Evolutionary conservation across 1,284 basidiomycete genomes (phyloP).

Genomic region (Gomphus bonarii): DNA sequence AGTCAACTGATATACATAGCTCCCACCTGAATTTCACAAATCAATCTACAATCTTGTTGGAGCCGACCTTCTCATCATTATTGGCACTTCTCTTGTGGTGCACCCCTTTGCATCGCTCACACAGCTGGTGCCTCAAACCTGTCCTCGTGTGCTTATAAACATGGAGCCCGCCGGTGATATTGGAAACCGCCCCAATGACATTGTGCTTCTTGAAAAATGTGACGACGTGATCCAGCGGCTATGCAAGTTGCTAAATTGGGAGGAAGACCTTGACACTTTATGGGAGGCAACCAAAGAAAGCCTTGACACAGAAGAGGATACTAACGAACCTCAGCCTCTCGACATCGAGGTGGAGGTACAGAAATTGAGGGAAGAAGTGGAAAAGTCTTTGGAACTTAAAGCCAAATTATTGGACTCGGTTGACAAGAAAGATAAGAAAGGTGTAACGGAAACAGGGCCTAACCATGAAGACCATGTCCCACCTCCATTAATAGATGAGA

Average conservation of each 20-base stretch:
- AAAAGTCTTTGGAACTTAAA: not conserved
- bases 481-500: not conserved
- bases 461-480: not conserved
- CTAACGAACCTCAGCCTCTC: not conserved
- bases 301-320: not conserved
- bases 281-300: slow-evolving; percentile 40
- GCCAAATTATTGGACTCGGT: not conserved
- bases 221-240: slow-evolving; percentile 53
- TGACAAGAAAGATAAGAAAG: not conserved
- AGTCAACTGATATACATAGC: slow-evolving; percentile 26
- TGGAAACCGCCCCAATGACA: slow-evolving; percentile 41
- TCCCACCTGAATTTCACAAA: slow-evolving; percentile 46
- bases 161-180: slow-evolving; percentile 56
- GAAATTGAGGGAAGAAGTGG: slow-evolving; percentile 3
- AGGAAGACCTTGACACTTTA: slow-evolving; percentile 42
- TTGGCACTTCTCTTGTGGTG: slow-evolving; percentile 85
- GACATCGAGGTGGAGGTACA: slow-evolving; percentile 4
- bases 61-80: slow-evolving; percentile 83
- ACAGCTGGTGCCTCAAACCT: slow-evolving; percentile 33
- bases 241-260: slow-evolving; percentile 59
- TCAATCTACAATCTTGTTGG: slow-evolving; percentile 38
- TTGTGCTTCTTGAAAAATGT: slow-evolving; percentile 56
- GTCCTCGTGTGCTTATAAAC: slow-evolving; percentile 65
- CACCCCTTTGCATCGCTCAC: slow-evolving; percentile 67
- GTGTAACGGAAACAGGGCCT: not conserved